Evolutionary conservation across 139 green algal species (phyloP).

Genomic region (Desmodesmus armatus): DNA sequence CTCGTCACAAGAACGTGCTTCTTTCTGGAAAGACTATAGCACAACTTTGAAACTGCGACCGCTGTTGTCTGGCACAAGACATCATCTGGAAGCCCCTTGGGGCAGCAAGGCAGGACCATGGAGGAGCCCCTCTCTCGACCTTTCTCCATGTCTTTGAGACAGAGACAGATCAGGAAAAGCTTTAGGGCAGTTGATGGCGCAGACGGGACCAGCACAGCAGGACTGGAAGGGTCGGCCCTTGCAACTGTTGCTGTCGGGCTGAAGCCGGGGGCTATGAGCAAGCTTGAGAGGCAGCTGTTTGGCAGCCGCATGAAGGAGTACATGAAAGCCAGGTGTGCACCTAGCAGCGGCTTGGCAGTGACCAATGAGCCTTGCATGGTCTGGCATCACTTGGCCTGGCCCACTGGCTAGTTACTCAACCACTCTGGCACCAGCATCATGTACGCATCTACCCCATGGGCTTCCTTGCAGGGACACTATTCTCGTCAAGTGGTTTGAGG

Average conservation of each 20-base stretch:
- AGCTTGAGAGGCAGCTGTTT: slow-evolving; percentile 61
- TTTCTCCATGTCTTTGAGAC: too few relatives aligned
- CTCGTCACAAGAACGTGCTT: too few relatives aligned
- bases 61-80: too few relatives aligned
- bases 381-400: background rate
- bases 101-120: too few relatives aligned
- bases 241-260: slow-evolving; percentile 66
- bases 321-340: slow-evolving; percentile 20
- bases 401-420: too few relatives aligned
- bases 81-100: too few relatives aligned
- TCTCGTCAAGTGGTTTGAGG: slow-evolving; percentile 61
- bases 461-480: slow-evolving; percentile 59
- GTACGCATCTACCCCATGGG: background rate
- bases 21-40: too few relatives aligned
- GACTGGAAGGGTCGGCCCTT: background rate
- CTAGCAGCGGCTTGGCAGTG: background rate
- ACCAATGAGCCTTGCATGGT: background rate
- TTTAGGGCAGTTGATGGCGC: background rate
- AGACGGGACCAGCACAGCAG: slow-evolving; percentile 1
- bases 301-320: slow-evolving; percentile 3
- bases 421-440: background rate
- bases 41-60: too few relatives aligned
- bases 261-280: slow-evolving; percentile 58
- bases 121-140: too few relatives aligned
- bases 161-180: too few relatives aligned